Percentiles rank a stretch among this genome's conserved stretches.
These are phyloP conservation scores for Otatea glauca DNA, from an alignment of 176 grass and related monocot species.

Conservation along the genomic window DNA sequence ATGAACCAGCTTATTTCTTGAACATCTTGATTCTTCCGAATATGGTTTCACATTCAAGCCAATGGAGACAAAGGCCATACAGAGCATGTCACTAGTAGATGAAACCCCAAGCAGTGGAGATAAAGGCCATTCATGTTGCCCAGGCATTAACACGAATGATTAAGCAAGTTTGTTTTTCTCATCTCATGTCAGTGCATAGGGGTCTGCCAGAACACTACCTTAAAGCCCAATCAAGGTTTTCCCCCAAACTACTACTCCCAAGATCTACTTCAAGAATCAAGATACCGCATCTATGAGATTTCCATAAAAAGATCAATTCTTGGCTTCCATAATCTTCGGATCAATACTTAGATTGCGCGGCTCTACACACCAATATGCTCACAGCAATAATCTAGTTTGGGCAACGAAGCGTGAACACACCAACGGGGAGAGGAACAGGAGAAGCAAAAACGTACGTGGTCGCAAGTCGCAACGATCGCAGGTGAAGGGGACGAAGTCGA, in stretches of 20 bases:
- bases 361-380: neutral
- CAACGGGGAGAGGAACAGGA: neutral
- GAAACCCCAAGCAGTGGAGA: neutral
- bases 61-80: neutral
- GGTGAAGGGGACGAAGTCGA: slow-evolving; percentile 98
- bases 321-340: neutral
- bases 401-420: neutral
- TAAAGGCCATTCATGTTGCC: neutral
- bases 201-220: neutral
- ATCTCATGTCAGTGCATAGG: neutral
- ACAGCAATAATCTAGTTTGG: neutral
- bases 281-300: slow-evolving; percentile 1
- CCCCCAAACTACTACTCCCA: neutral
- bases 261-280: slow-evolving; percentile 15
- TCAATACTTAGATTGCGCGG: neutral
- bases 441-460: slow-evolving; percentile 51
- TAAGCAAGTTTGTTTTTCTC: neutral
- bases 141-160: neutral
- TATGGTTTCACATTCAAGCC: neutral
- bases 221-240: neutral
- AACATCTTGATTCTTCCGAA: neutral
- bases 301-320: neutral
- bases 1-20: neutral
- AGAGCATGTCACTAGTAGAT: neutral
- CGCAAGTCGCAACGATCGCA: slow-evolving; percentile 92